Base-by-base conservation (phyloP, 805 yeast genomes). In the Candida suzukii region DNA sequence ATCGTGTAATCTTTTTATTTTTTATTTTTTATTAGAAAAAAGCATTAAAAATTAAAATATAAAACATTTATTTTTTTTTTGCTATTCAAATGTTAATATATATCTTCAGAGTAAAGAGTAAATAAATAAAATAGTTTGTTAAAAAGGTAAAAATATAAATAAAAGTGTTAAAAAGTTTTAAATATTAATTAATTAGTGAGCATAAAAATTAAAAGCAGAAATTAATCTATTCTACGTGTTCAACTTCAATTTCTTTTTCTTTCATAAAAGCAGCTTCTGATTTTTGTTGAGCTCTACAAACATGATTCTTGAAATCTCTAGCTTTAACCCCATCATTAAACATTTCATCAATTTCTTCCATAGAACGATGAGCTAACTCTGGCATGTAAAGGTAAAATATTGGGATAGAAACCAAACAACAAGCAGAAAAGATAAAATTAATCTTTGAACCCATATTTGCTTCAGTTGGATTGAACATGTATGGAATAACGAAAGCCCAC, bases 301-400 rank as follows among this genome's bases (percentile, higher is more conserved):
- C n/a, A 29, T 29, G 32, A n/a, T 25, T 17, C 38, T 49, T 54
- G 55, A 60, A 64, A 31, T 62, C 44, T 52, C 67, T 54, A 8
- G 66, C 56, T 18, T 51, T 47, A 29, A 61, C 50, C 6, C 50
- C 41, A 42, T 50, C 54, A 31, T 55, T 64, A 58, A 78, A 80
- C 62, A 79, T 59, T 40, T 63, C 60, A 57, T 78, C 84, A 52
- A 80, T 61, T 52, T 80, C 84, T 38, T 77, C 80, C 52, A 65
- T 77, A 0, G 83, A 74, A 56, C 80, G 67, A 38, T 69, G 71
- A 48, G 66, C 66, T 22, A 83, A 73, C 56, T 80, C 86, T 10
- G 86, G 85, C 38, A 78, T 61, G 39, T 73, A 69, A 56, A 74
- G 70, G 56, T 60, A 69, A 28, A 66, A 58, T 76, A 77, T 74